phyloP scores from a whole-genome alignment of 2,329 filamentous ascomycete species.

The Talaromyces sp. region DNA sequence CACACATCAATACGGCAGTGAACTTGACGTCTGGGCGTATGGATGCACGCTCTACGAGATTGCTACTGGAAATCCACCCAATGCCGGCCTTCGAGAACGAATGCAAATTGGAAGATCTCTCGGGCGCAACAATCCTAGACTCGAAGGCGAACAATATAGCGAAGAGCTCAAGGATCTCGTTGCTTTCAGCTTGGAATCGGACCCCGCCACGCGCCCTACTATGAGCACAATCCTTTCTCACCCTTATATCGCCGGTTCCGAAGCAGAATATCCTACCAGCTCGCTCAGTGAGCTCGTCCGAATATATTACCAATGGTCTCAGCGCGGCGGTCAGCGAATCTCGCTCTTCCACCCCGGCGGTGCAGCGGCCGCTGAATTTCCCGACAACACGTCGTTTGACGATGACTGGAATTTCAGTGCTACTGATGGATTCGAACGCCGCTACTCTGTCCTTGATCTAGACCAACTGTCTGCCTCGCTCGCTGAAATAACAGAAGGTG shows the following conservation, averaged over 20 bases:
- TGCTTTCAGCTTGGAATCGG: constrained; percentile 38
- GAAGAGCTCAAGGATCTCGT: constrained; percentile 42
- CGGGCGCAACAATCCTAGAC: constrained; percentile 36
- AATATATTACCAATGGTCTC: constrained; percentile 46
- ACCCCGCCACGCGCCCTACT: constrained; percentile 40
- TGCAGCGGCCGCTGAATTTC: constrained; percentile 51
- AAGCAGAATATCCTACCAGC: constrained; percentile 39
- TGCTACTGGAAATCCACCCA: constrained; percentile 45
- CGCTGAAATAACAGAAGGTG: constrained; percentile 35
- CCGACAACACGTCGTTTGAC: constrained; percentile 35
- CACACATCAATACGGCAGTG: constrained; percentile 42
- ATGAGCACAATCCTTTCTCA: constrained; percentile 44
- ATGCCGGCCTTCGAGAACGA: constrained; percentile 41
- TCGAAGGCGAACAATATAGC: constrained; percentile 39
- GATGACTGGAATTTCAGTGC: constrained; percentile 63
- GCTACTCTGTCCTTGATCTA: constrained; percentile 43
- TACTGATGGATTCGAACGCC: constrained; percentile 54
- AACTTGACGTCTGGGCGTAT: constrained; percentile 49
- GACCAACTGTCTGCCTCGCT: constrained; percentile 44
- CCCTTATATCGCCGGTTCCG: constrained; percentile 38
- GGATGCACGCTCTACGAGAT: constrained; percentile 47
- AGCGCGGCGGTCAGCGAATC: constrained; percentile 43
- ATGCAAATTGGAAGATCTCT: constrained; percentile 43
- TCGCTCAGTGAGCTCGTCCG: constrained; percentile 42
- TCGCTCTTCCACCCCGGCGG: constrained; percentile 58